Base-by-base conservation (phyloP, 129 eudicot genomes). In the Scalesia atractyloides region DNA sequence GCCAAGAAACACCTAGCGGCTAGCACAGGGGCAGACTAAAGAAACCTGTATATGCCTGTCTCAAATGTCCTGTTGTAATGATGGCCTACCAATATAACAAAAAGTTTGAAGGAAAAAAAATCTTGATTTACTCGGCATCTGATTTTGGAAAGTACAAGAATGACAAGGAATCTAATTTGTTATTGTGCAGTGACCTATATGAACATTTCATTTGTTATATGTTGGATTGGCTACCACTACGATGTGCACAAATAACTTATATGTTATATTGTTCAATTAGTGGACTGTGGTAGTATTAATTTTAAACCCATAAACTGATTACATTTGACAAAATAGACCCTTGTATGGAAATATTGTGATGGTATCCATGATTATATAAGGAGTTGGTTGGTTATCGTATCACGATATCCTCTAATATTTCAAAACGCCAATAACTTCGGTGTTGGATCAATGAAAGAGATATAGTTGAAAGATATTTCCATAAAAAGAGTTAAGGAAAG, bases 401-500 rank as follows among this genome's bases (percentile, higher is more conserved):
- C 48, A 69, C 30, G 26, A 53, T 57, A 22, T 20, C 34, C 22
- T 57, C n/a, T 20, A 22, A 54, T 7, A 9, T 9, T 54, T 68
- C 30, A 15, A 49, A 49, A 49, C 9, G 7, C 13, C 3, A 17
- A 48, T n/a, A 26, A 49, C 46, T 48, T 24, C 1, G 46, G 16
- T 49, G 50, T 53, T 16, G 62, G 62, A 50, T 51, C 73, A 33
- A 69, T 50, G 44, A 50, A 69, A 49, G 43, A 69, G 16, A 50
- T 26, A 33, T 48, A 16, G n/a, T 30, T 49, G 44, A 24, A 34
- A 17, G 49, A 69, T 52, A 17, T 36, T 52, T 22, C 51, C 50
- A 34, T n/a, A 15, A 34, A 1, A 62, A 8, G 5, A 33, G 41
- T 50, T 50, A 33, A 69, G 19, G 30, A 19, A 69, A 12, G 44